Evolutionary conservation across 2,329 filamentous ascomycete species (phyloP), one percentile per base, ranked within the genome.

Genomic region (Ramichloridium luteum): DNA sequence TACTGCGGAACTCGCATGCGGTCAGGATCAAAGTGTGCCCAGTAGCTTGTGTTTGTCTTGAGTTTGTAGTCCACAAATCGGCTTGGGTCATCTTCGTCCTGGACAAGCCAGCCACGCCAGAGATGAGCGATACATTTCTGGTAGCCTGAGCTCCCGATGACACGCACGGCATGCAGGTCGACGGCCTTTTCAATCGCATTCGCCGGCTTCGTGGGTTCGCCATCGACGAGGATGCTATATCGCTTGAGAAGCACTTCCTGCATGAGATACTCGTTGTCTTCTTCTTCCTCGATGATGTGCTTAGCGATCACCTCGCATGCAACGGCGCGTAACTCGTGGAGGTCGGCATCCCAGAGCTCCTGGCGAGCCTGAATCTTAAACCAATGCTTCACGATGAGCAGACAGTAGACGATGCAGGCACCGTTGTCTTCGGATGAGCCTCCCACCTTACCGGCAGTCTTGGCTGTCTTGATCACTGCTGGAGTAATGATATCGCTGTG

Each of bases 21-120:
- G 53, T 96, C 86, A 0, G 90, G 90, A 49, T 96, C 81, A 47
- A 96, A 75, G 54, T 98, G 90, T 1, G 70, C 63, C 61, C 78
- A 72, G 57, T 90, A 92, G 27, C 66, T 70, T 1, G 74, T 76
- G 53, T 86, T 81, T 37, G 78, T 82, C 53, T 84, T 84, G 37
- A 83, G 68, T 45, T 77, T 74, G 64, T 92, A 98, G 50, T 86
- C 78, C 32, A 94, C 70, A 53, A 98, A 98, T 31, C 75, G 76
- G n/a, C 77, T 75, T 0, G 88, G 80, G 46, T 96, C 86, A 30
- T 86, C 70, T 47, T 94, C 85, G 44, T 94, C 84, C 55, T 98
- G 90, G n/a, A 93, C 77, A 6, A 96, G 66, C 90, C 90, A 98
- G 13, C 90, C 90, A 39, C 76, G 74, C 90, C 90, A 98, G 6